Evolutionary conservation across 257 asterid species (phyloP), one percentile per base, ranked within the genome.

Genomic region (Nicotiana otophora): DNA sequence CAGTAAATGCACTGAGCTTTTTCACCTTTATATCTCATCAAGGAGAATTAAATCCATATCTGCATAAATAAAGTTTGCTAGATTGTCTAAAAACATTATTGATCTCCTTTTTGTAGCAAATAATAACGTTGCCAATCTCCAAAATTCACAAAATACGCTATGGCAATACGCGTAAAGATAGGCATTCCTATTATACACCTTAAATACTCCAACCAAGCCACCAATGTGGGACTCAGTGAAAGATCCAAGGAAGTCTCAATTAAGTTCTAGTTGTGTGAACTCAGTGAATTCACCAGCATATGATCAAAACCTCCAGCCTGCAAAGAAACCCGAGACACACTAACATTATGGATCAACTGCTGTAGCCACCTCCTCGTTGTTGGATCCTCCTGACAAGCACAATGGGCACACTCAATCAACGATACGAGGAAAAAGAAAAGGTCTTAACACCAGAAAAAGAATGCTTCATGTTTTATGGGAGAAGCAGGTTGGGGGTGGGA

Each of bases 361-460:
- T 94, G 97, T 26, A 96, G 85, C 98, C 99, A 96, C 92, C 96
- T 91, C 84, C 93, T 86, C 3, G 98, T 89, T 0, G 97, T 92
- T n/a, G 92, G 92, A 82, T 96, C 98, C 78, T 96, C 96, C 98
- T 92, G 93, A 85, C 5, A 85, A 86, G 15, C 60, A 46, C 1
- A 23, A 23, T 7, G 5, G 14, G 10, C 26, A 26, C 46, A 72
- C 48, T 4, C 9, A 1, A 15, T 12, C 26, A 58, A 42, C 7
- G 7, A 20, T 46, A n/a, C 48, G n/a, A 26, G 48, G 7, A 26
- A 81, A 23, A 14, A 30, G 33, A 31, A 42, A 23, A 53, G 26
- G 20, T 46, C 16, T 26, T 26, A 39, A 17, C 10, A 1, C 54
- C 11, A 20, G 34, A 36, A 51, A 64, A 34, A 26, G 10, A 48